Evolutionary conservation across 768 basidiomycete genomes (phyloP).

Genomic region (Clavaria fumosa): DNA sequence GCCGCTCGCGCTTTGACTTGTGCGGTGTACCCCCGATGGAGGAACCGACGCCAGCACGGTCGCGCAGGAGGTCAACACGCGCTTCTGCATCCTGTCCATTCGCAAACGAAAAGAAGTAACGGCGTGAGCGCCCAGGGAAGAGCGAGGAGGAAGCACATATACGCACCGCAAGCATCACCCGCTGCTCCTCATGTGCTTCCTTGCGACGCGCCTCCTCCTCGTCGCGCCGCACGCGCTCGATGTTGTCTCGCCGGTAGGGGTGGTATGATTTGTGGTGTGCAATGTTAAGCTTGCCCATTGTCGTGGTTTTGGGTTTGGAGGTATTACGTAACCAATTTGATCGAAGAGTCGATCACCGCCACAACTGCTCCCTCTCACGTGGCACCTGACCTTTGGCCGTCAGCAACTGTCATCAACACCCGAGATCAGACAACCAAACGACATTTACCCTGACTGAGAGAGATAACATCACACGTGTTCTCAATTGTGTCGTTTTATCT

Average conservation of each 20-base stretch:
- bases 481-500: too few species aligned
- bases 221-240: constrained; percentile 64
- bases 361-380: too few species aligned
- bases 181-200: constrained; percentile 55
- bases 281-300: constrained; percentile 77
- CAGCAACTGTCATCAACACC: too few species aligned
- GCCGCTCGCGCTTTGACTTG: constrained; percentile 15
- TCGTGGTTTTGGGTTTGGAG: too few species aligned
- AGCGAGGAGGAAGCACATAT: constrained; percentile 1
- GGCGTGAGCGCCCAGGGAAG: constrained; percentile 11
- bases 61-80: constrained; percentile 46
- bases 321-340: too few species aligned
- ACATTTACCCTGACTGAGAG: too few species aligned
- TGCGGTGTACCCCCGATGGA: too few species aligned
- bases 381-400: too few species aligned
- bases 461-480: too few species aligned
- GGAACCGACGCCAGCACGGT: constrained; percentile 37
- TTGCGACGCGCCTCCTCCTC: constrained; percentile 62
- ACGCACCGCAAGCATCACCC: constrained; percentile 54
- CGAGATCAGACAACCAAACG: too few species aligned
- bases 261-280: constrained; percentile 89
- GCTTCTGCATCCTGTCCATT: constrained; percentile 78
- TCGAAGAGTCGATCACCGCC: too few species aligned
- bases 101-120: too few species aligned
- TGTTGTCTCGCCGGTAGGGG: constrained; percentile 73